Evolutionary conservation across 177 flowering plant species (phyloP), one percentile per base, ranked within the genome.

Genomic region (Tripterygium wilfordii): DNA sequence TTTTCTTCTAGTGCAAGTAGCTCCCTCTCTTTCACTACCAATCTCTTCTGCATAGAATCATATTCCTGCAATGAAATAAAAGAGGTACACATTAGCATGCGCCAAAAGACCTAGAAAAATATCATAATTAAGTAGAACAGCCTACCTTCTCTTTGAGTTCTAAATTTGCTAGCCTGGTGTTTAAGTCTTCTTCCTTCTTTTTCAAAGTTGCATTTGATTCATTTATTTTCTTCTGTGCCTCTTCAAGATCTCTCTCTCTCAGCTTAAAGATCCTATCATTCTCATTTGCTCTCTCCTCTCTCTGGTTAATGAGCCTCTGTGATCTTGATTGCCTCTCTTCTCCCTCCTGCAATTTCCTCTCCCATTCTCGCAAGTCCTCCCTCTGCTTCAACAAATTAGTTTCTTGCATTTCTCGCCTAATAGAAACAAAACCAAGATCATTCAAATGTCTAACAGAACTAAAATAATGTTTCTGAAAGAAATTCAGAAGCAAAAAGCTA

Each of bases 321-420:
- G 76, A 67, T 61, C 81, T 85, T 48, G 69, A 64, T 27, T 87
- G 67, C 61, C 95, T 83, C 45, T 80, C 86, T 61, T 94, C 97
- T 18, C 76, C 80, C 45, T 77, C 86, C 41, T 73, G 86, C 43
- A 94, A 51, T 36, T 69, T 83, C 48, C 61, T 82, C 49, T 90
- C 97, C 99, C 99, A 87, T 15, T 78, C 86, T 48, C 64, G 69
- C 46, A 90, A 56, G 49, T 83, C 97, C 51, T 94, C 87, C 56
- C 76, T 85, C 51, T 82, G 92, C 63, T 70, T 81, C n/a, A 66
- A 62, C 17, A 78, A 57, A 51, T 60, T 45, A 26, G 61, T 39
- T 42, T 87, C 92, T 56, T 77, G 72, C 21, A 72, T 70, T 64
- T 78, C 85, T 50, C 74, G 75, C 74, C 97, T 88, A 66, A 47